A percentile compares a stretch with the other conserved stretches of the same genome.
Evolutionary conservation across 2,329 filamentous ascomycete species (phyloP).

Genomic region (Magnaporthales sp.): DNA sequence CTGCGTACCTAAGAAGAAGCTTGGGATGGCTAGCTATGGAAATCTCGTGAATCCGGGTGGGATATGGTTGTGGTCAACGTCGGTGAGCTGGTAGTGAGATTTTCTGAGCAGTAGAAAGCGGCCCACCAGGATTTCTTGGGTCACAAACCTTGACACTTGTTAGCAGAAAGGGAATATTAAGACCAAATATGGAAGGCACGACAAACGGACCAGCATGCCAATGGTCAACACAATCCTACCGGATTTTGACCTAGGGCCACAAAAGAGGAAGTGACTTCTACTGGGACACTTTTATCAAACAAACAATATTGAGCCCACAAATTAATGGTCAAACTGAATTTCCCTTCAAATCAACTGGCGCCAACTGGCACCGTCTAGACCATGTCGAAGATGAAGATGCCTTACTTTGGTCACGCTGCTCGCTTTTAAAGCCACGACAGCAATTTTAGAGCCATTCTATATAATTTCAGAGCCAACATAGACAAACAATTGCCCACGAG

Average conservation of each 20-base stretch:
- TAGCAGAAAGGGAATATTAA: not conserved
- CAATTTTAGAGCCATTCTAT: not conserved
- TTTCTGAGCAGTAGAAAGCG: not conserved
- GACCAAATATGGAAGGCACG: not conserved
- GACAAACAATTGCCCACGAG: no score
- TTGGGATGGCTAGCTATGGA: not conserved
- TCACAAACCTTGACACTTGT: not conserved
- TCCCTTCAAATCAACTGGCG: not conserved
- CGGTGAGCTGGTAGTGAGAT: not conserved
- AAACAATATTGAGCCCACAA: not conserved
- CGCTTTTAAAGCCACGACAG: not conserved
- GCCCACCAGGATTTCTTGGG: not conserved
- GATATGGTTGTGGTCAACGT: not conserved
- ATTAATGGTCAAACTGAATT: not conserved
- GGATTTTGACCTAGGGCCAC: not conserved
- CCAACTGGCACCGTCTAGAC: not conserved
- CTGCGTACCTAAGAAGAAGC: not conserved
- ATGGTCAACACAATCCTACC: not conserved
- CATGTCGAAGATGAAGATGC: not conserved
- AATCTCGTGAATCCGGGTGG: not conserved
- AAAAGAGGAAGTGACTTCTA: not conserved
- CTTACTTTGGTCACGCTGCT: no score
- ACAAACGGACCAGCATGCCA: not conserved
- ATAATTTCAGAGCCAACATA: no score
- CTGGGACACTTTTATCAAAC: not conserved